These are phyloP conservation scores for Myriosclerotinia duriaeana DNA, from an alignment of 2,329 filamentous ascomycete genomes.

Conservation along the genomic window DNA sequence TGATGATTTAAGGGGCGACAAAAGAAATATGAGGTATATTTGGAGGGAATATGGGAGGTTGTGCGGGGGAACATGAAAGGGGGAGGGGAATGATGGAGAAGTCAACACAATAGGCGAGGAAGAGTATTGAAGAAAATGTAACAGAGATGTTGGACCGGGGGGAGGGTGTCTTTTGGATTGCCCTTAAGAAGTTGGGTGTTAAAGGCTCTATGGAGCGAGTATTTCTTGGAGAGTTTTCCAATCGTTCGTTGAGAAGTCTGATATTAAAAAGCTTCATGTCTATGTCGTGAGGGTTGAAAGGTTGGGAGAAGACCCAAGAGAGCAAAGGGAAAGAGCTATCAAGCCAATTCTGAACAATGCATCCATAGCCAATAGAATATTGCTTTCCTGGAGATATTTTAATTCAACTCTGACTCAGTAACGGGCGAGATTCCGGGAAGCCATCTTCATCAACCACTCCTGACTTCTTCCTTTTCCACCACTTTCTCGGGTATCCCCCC, in stretches of 20 bases:
- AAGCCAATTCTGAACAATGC: background rate
- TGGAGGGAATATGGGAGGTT: background rate
- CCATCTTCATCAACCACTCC: background rate
- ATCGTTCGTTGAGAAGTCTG: background rate
- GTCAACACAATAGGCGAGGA: background rate
- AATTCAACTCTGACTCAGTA: background rate
- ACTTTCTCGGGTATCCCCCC: constrained; percentile 1
- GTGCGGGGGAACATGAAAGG: background rate
- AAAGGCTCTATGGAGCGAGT: background rate
- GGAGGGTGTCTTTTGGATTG: background rate
- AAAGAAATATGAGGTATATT: background rate
- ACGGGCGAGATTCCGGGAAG: constrained; percentile 7
- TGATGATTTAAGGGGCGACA: background rate
- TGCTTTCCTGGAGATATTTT: background rate
- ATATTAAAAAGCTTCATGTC: background rate
- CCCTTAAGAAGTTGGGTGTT: background rate
- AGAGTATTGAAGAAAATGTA: background rate
- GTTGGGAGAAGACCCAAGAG: background rate
- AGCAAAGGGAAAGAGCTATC: background rate
- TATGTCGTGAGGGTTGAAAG: too few species aligned
- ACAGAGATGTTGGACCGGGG: background rate
- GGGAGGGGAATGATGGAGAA: background rate
- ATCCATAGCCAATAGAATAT: background rate
- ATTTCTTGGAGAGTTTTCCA: background rate
- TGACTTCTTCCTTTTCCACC: background rate